phyloP scores from a whole-genome alignment of 2,329 filamentous ascomycete genomes.

The Lachnellula hyalina region DNA sequence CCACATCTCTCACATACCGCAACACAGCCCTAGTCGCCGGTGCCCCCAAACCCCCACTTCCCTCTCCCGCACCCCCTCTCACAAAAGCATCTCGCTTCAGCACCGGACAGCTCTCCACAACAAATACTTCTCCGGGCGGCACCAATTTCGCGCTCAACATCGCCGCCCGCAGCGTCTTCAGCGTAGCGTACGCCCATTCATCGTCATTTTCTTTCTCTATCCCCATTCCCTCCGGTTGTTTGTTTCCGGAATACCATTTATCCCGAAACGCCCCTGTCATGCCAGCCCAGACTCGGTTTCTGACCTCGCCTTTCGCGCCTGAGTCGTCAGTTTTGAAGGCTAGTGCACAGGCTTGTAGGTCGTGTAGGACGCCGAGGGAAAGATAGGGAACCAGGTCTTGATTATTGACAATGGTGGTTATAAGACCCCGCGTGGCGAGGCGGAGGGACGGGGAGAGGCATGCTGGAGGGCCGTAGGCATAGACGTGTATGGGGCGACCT shows the following conservation, averaged over 20 bases:
- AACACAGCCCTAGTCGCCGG: constrained; percentile 65
- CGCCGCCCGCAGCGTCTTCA: constrained; percentile 59
- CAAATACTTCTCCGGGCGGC: constrained; percentile 72
- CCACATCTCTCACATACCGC: constrained; percentile 66
- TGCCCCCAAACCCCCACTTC: constrained; percentile 42
- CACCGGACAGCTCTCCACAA: constrained; percentile 63
- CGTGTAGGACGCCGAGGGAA: constrained; percentile 68
- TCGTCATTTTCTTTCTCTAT: constrained; percentile 50
- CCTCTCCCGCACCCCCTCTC: constrained; percentile 31
- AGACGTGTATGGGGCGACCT: constrained; percentile 70
- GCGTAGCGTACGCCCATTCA: constrained; percentile 62
- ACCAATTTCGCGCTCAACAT: constrained; percentile 67
- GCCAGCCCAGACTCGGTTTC: constrained; percentile 59
- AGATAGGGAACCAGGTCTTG: constrained; percentile 70
- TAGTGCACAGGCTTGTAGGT: constrained; percentile 66
- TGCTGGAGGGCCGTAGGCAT: constrained; percentile 70
- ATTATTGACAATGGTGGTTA: constrained; percentile 69
- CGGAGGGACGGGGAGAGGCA: constrained; percentile 67
- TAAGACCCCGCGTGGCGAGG: constrained; percentile 64
- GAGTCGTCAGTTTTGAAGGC: constrained; percentile 69
- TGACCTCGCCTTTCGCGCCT: constrained; percentile 61
- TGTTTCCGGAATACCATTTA: constrained; percentile 51
- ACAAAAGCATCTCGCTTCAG: constrained; percentile 62
- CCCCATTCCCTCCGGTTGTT: constrained; percentile 32
- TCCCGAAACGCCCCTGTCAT: constrained; percentile 57